Percentiles rank a stretch among this genome's conserved stretches.
Conservation (phyloP, 163 green algal genomes). For the Dunaliella salina region DNA sequence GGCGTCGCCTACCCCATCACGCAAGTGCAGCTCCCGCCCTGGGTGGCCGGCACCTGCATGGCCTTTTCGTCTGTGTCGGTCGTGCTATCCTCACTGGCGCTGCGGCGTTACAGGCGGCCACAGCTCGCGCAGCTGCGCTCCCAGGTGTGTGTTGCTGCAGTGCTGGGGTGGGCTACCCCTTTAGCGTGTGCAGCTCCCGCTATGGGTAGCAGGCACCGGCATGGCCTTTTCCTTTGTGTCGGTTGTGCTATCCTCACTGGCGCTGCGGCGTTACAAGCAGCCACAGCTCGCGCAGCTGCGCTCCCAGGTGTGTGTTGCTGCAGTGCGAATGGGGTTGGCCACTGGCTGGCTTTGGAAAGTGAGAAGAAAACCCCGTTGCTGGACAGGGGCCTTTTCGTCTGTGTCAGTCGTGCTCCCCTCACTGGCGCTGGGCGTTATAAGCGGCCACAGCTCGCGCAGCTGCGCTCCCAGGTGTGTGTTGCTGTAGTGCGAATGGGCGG, state of each 20-base stretch:
- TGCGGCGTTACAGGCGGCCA: conserved; percentile 72
- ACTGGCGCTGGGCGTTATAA: conserved; percentile 78
- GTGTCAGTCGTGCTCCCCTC: conserved; percentile 84
- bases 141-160: neutral
- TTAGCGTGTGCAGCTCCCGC: conserved; percentile 64
- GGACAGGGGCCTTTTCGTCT: too few species aligned
- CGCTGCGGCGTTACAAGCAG: conserved; percentile 72
- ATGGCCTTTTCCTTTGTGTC: conserved; percentile 88
- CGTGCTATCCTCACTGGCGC: conserved; percentile 76
- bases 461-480: neutral
- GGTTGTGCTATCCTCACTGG: conserved; percentile 81
- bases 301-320: neutral
- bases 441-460: conserved; percentile 36
- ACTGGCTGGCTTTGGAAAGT: too few species aligned
- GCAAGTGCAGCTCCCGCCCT: conserved; percentile 75
- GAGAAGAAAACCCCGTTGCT: too few species aligned
- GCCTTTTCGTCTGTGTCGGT: conserved; percentile 83
- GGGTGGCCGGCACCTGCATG: conserved; percentile 86
- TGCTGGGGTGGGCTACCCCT: conserved; percentile 52
- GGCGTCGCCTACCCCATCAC: conserved; percentile 38
- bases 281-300: conserved; percentile 29
- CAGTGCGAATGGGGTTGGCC: conserved; percentile 62
- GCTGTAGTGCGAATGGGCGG: too few species aligned
- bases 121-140: neutral
- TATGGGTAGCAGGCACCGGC: conserved; percentile 80